phyloP scores from a whole-genome alignment of 1,139 yeast species.

The Sugiyamaella japonica region DNA sequence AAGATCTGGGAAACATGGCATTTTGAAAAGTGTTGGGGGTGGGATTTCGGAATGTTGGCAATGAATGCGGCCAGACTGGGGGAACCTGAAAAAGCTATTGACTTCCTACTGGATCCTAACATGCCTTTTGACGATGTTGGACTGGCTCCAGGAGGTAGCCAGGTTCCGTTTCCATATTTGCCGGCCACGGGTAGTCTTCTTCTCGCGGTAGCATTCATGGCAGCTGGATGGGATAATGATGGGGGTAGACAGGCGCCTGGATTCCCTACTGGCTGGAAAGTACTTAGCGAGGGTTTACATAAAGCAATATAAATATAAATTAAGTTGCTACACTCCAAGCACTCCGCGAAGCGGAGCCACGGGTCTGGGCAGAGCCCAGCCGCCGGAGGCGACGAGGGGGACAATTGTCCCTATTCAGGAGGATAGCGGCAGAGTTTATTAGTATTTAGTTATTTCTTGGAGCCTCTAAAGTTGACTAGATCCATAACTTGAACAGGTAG shows the following conservation, averaged over 20 bases:
- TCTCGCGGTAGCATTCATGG: constrained; percentile 19
- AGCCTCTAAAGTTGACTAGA: constrained; percentile 14
- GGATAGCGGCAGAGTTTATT: too few species aligned
- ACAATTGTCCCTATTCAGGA: too few species aligned
- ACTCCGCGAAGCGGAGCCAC: too few species aligned
- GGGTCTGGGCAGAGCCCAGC: too few species aligned
- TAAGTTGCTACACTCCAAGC: too few species aligned
- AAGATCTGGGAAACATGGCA: constrained; percentile 23
- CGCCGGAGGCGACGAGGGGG: background rate
- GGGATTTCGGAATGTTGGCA: constrained; percentile 23
- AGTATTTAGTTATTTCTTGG: background rate
- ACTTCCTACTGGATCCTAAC: constrained; percentile 17
- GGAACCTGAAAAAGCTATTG: constrained; percentile 16
- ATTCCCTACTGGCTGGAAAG: constrained; percentile 18
- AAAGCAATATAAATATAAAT: constrained; percentile 12
- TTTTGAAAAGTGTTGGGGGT: constrained; percentile 21
- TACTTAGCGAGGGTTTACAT: constrained; percentile 13
- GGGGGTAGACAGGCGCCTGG: constrained; percentile 15
- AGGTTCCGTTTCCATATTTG: constrained; percentile 20
- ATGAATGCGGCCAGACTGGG: constrained; percentile 22
- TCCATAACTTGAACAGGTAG: constrained; percentile 24
- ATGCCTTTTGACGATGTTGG: constrained; percentile 22
- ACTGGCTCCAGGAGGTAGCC: constrained; percentile 19
- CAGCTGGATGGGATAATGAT: constrained; percentile 20
- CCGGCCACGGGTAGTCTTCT: constrained; percentile 21